phyloP scores from a whole-genome alignment of 2,329 filamentous ascomycete species.

The Paraphoma sp. region DNA sequence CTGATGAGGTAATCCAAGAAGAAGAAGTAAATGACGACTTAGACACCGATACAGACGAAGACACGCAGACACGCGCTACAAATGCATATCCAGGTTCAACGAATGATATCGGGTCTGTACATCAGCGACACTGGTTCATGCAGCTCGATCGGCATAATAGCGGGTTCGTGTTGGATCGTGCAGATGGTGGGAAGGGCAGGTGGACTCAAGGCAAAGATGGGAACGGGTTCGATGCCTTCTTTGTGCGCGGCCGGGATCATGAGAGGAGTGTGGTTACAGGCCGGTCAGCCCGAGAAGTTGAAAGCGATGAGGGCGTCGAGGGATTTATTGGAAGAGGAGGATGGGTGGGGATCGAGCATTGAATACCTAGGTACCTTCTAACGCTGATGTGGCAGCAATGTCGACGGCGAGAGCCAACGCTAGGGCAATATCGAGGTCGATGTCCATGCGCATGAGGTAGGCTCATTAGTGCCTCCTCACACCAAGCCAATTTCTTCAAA shows the following conservation, averaged over 20 bases:
- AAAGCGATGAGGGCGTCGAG: constrained; percentile 66
- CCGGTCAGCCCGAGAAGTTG: constrained; percentile 63
- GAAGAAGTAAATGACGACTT: constrained; percentile 26
- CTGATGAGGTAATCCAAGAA: background rate
- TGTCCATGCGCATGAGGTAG: no score
- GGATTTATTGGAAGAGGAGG: constrained; percentile 65
- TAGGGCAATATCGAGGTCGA: no score
- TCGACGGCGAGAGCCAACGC: no score
- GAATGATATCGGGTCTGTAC: constrained; percentile 71
- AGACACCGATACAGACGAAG: constrained; percentile 53
- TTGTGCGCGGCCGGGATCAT: constrained; percentile 64
- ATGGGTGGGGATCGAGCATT: constrained; percentile 64
- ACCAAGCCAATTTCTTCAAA: background rate
- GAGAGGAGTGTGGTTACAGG: constrained; percentile 74
- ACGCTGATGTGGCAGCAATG: background rate
- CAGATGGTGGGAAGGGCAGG: constrained; percentile 4
- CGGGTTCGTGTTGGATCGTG: constrained; percentile 58
- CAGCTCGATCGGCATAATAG: constrained; percentile 66
- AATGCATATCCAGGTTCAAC: constrained; percentile 72
- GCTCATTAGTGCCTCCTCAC: no score
- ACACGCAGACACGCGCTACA: constrained; percentile 56
- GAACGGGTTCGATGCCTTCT: constrained; percentile 63
- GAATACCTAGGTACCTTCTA: background rate
- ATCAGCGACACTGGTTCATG: constrained; percentile 72
- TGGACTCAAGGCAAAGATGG: constrained; percentile 28